phyloP scores from a whole-genome alignment of 2,329 filamentous ascomycete species.

The Sclerotinia spermophila region DNA sequence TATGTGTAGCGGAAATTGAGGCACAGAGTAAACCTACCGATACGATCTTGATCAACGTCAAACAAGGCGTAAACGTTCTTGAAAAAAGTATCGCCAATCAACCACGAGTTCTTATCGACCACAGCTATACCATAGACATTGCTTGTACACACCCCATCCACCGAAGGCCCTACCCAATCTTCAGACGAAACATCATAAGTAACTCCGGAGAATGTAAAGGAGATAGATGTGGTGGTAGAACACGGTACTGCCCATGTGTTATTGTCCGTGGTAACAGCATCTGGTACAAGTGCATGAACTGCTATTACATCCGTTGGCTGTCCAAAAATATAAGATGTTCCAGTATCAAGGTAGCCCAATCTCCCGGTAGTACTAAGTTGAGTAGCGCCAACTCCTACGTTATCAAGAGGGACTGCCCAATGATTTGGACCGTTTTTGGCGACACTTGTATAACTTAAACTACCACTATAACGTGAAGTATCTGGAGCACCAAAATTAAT shows the following conservation, averaged over 20 bases:
- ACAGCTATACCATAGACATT: slow-evolving; percentile 72
- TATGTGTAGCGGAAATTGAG: neutral
- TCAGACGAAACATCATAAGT: slow-evolving; percentile 63
- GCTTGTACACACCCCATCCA: slow-evolving; percentile 54
- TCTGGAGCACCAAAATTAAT: slow-evolving; percentile 74
- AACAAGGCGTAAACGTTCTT: slow-evolving; percentile 90
- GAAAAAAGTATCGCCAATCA: slow-evolving; percentile 81
- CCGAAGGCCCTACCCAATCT: slow-evolving; percentile 62
- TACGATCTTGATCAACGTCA: slow-evolving; percentile 64
- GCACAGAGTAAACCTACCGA: slow-evolving; percentile 49
- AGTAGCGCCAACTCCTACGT: slow-evolving; percentile 59
- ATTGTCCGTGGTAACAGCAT: slow-evolving; percentile 49
- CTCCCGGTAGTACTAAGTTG: slow-evolving; percentile 47
- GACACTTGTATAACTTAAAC: slow-evolving; percentile 62
- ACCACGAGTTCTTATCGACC: slow-evolving; percentile 57
- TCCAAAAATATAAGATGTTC: slow-evolving; percentile 75
- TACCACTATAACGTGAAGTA: slow-evolving; percentile 60
- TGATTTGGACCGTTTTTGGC: slow-evolving; percentile 46
- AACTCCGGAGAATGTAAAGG: slow-evolving; percentile 64
- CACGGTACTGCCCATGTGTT: slow-evolving; percentile 72
- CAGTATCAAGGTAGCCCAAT: slow-evolving; percentile 75
- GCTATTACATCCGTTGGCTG: slow-evolving; percentile 62
- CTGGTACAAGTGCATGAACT: slow-evolving; percentile 65
- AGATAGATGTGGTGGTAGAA: slow-evolving; percentile 55
- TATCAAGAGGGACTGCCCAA: slow-evolving; percentile 71